Evolutionary conservation across 2,329 filamentous ascomycete genomes (phyloP).

Genomic region (Hypoxylon sp.): DNA sequence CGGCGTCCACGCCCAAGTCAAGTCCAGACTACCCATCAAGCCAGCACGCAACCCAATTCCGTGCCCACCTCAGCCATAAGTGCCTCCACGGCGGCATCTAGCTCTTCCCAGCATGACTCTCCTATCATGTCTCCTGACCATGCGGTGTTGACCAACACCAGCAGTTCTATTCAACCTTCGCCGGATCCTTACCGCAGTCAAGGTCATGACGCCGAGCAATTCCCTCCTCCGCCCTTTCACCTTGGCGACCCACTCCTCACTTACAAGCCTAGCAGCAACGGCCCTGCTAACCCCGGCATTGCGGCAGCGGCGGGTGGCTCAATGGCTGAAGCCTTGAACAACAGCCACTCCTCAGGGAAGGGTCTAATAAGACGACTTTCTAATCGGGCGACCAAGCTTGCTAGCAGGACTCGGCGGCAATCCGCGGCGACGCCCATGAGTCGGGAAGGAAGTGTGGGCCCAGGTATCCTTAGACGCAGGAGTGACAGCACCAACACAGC

Average conservation of each 20-base stretch:
- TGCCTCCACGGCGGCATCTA: slow-evolving; percentile 68
- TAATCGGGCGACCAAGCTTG: slow-evolving; percentile 79
- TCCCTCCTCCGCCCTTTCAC: slow-evolving; percentile 69
- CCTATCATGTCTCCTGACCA: slow-evolving; percentile 70
- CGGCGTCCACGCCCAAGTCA: slow-evolving; percentile 61
- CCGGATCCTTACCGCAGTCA: slow-evolving; percentile 72
- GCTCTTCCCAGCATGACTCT: slow-evolving; percentile 68
- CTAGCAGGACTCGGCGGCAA: slow-evolving; percentile 74
- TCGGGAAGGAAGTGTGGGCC: slow-evolving; percentile 89
- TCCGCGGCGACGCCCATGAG: slow-evolving; percentile 82
- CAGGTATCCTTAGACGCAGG: slow-evolving; percentile 85
- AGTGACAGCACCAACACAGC: slow-evolving; percentile 88
- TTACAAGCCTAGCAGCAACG: slow-evolving; percentile 71
- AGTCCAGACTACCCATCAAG: slow-evolving; percentile 62
- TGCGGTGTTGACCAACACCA: slow-evolving; percentile 64
- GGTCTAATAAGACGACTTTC: slow-evolving; percentile 86
- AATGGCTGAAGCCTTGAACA: slow-evolving; percentile 58
- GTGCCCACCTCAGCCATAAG: slow-evolving; percentile 68
- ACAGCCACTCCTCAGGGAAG: slow-evolving; percentile 57
- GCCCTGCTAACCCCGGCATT: slow-evolving; percentile 73
- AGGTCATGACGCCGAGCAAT: slow-evolving; percentile 67
- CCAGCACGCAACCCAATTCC: slow-evolving; percentile 56
- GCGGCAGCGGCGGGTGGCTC: slow-evolving; percentile 68
- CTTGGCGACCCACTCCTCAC: slow-evolving; percentile 79
- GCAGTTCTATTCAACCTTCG: slow-evolving; percentile 75